Conservation (phyloP, 495 filamentous ascomycete genomes). For the Tirmania nivea region DNA sequence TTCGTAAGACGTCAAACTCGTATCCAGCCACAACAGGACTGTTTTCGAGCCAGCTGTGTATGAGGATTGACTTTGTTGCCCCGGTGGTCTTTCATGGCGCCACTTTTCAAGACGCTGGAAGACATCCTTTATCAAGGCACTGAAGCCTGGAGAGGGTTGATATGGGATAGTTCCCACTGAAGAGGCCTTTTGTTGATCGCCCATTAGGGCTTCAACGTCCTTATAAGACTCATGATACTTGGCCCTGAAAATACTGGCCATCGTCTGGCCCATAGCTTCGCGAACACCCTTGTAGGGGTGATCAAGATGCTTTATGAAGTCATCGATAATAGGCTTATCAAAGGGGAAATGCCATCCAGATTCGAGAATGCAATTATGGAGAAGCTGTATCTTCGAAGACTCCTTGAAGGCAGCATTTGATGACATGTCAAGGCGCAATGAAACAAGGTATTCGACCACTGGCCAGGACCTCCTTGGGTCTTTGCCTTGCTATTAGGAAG, state of each 20-base stretch:
- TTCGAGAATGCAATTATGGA: conserved; percentile 72
- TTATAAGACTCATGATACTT: conserved; percentile 82
- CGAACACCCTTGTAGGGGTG: conserved; percentile 93
- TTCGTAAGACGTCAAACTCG: conserved; percentile 71
- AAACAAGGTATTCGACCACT: conserved; percentile 59
- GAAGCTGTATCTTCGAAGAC: conserved; percentile 79
- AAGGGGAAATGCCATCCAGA: conserved; percentile 90
- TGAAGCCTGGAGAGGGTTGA: conserved; percentile 49
- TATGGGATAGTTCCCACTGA: conserved; percentile 78
- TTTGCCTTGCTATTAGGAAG: conserved; percentile 32
- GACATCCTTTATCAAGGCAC: conserved; percentile 45
- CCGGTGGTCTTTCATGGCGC: conserved; percentile 63
- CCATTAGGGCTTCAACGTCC: conserved; percentile 50
- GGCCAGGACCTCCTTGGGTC: conserved; percentile 77
- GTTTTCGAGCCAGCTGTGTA: conserved; percentile 96
- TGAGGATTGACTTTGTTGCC: conserved; percentile 76
- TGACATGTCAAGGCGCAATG: conserved; percentile 76
- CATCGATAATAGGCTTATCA: conserved; percentile 66
- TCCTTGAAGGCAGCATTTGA: conserved; percentile 99
- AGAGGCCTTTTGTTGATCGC: conserved; percentile 53
- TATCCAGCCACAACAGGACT: conserved; percentile 84
- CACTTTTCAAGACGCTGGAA: conserved; percentile 70
- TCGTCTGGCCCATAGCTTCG: conserved; percentile 76
- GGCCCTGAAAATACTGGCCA: conserved; percentile 70
- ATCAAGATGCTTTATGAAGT: conserved; percentile 80